Evolutionary conservation across 2,329 filamentous ascomycete genomes (phyloP).

Genomic region (Blastomyces gilchristii): DNA sequence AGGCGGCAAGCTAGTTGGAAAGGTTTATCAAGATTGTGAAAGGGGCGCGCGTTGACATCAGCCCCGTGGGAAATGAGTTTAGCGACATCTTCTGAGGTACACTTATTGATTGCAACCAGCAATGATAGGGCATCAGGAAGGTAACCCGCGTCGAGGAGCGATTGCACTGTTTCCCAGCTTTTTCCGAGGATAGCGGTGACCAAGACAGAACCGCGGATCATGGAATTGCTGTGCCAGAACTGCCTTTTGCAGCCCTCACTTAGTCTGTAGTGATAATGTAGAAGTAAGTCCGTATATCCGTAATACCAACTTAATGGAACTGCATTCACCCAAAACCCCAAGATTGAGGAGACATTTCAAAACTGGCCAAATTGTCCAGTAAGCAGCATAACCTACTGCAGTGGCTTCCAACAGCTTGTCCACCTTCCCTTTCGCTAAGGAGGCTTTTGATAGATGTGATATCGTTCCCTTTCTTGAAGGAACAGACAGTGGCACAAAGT

Average conservation of each 20-base stretch:
- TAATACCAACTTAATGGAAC: neutral
- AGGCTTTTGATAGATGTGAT: neutral
- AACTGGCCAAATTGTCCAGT: neutral
- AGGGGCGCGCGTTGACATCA: neutral
- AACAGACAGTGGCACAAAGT: neutral
- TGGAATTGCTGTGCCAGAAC: neutral
- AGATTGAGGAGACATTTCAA: neutral
- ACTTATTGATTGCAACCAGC: neutral
- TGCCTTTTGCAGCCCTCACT: neutral
- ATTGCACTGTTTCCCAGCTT: slow-evolving; percentile 2
- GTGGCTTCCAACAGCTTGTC: neutral
- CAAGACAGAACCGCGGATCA: neutral
- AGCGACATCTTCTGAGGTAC: neutral
- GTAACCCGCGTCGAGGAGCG: neutral
- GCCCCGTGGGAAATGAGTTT: neutral
- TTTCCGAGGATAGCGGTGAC: neutral
- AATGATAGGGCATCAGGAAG: neutral
- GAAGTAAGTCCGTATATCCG: neutral
- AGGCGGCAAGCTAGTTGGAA: neutral
- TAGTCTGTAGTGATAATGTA: neutral
- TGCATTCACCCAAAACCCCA: neutral
- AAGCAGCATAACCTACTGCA: neutral
- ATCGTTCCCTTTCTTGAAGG: neutral
- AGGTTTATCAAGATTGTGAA: neutral
- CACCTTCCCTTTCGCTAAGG: neutral